Evolutionary conservation across 805 yeast species (phyloP), one percentile per base, ranked within the genome.

Genomic region (Metschnikowia henanensis): DNA sequence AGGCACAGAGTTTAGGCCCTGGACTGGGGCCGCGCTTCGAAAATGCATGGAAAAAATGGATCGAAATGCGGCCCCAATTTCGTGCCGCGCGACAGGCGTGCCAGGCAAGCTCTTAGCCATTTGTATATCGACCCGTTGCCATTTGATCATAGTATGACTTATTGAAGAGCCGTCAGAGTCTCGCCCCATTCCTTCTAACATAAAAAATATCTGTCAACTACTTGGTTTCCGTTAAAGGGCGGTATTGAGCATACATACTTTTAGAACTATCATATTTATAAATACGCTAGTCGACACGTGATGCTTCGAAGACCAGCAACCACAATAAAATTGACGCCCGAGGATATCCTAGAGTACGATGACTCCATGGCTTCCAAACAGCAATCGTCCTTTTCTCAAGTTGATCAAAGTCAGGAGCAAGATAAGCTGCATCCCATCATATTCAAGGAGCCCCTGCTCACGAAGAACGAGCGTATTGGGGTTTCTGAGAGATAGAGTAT

Each of bases 251-350:
- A n/a, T n/a, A n/a, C n/a, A n/a, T n/a, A n/a, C 12, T 26, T 30
- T 17, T 10, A 30, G 12, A 15, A 19, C 12, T 15, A 30, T 30
- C 33, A 17, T 10, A n/a, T 16, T 12, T n/a, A 13, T 18, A 17
- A 15, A 30, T 15, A 10, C 30, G 23, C 22, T 23, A 37, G n/a
- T 22, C 13, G 4, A 5, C 16, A n/a, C 23, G 15, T n/a, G 8
- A 84, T 85, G 92, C 66, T 85, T 33, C 73, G 91, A 64, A 72
- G 90, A 60, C 84, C 80, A 15, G 85, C 91, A 5, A 84, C 92
- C 0, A 73, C 81, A 2, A 79, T 85, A 41, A 75, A 75, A 45
- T 70, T 85, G 36, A 77, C 83, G 0, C 85, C 87, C 0, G 89
- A 84, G 50, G 94, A 85, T 52, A 75, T 85, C 16, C 59, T 66